Base-by-base conservation (phyloP, 1,284 basidiomycete species). In the Chalciporus sp. region DNA sequence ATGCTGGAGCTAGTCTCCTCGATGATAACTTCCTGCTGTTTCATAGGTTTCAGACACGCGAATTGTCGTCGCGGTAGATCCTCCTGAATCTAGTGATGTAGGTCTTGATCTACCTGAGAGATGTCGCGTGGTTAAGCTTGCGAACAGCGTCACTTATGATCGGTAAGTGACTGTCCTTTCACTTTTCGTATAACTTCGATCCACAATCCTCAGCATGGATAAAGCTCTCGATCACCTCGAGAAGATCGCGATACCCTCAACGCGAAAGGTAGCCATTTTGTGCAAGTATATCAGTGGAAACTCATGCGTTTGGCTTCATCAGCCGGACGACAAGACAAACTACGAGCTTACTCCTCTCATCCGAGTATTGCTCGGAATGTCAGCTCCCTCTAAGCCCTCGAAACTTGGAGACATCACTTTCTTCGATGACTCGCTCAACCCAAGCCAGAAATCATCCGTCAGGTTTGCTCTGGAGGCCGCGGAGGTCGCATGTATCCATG, bases 401-500 rank as follows among this genome's bases (percentile, higher is more conserved):
- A 63, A 70, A 8, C 61, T 76, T 11, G 59, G 70, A 3, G 71
- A 77, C 7, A 61, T 93, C n/a, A 64, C 75, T 2, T 95, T 90
- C 71, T 90, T 92, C 61, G 90, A 97, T 61, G 68, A 78, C 0
- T 80, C 76, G 0, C 76, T 98, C 42, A 98, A 99, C 67, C 72
- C 79, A 0, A 92, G 91, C 56, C 96, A 99, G 68, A 86, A 88
- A 66, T 78, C 83, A 17, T 94, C 95, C 0, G 84, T 95, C 40
- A 78, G 72, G 47, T 92, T 94, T 61, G 86, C 86, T 4, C 69
- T 95, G 3, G 79, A 81, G 55, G 82, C 87, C 0, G 77, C 83
- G 1, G 88, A 95, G 65, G 80, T 98, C 0, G 91, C 92, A 0
- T 92, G 95, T 60, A 95, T 99, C n/a, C 95, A 98, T 66, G 95